Base-by-base conservation (phyloP, 768 basidiomycete species). In the Phaffia tasmanica region DNA sequence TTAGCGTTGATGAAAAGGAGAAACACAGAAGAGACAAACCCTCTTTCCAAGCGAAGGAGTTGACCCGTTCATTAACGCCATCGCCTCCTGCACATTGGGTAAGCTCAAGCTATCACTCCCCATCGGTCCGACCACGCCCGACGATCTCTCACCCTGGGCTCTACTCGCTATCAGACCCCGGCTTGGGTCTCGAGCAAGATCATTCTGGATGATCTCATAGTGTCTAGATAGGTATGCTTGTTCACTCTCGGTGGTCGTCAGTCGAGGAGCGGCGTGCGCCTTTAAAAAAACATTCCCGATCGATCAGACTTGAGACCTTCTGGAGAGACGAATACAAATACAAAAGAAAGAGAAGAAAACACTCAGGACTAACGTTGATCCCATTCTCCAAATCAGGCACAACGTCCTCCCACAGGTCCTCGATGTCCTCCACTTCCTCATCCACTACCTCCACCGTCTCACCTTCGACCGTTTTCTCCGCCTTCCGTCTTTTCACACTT, bases 61-160 rank as follows among this genome's bases (percentile, higher is more conserved):
- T 19, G 18, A 70, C 59, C 81, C 81, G 72, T 94, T 90, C 90
- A 95, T 91, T 65, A 92, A 89, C 25, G 81, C 82, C 65, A 95
- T 81, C 1, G 88, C 91, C 61, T 84, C 84, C 75, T 92, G 91
- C 48, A 97, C 94, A 64, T 81, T 86, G 1, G 93, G 92, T 59
- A 97, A 78, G 73, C 78, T 87, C 78, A 93, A 86, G 67, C 85
- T 88, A 71, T 85, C 87, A 74, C 85, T 87, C 63, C 87, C 88
- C 77, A 99, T 83, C 0, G 94, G 94, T 1, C 94, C 94, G 15
- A 99, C 94, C 57, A 95, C 84, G 30, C 93, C 90, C 0, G 73
- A 71, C 7, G 70, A 49, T 25, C 65, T 49, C 29, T 61, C 67
- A 19, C 53, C 60, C 32, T 58, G 49, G 25, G 55, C 55, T 27